Base-by-base conservation (phyloP, 768 basidiomycete genomes). In the Agrocybe chaxingu region DNA sequence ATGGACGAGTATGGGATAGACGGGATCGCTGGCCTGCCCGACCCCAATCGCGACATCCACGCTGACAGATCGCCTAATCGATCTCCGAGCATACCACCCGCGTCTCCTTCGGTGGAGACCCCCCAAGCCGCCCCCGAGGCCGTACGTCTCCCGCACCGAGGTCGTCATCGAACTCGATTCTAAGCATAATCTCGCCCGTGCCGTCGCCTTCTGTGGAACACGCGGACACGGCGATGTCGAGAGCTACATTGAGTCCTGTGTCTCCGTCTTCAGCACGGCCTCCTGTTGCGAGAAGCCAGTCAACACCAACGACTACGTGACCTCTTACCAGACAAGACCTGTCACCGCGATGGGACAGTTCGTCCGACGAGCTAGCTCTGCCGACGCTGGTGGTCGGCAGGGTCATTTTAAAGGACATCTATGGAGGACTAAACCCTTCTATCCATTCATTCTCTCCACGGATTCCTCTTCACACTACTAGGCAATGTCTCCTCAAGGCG, bases 1-100 rank as follows among this genome's bases (percentile, higher is more conserved):
- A 66, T 92, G 40, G 88, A 89, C 47, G 85, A 83, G 33, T 82
- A 75, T 56, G 74, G 74, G 3, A 48, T 76, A 46, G 80, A 80
- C 9, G 54, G 62, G 18, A 55, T 70, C 8, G 31, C 56, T n/a
- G 56, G 52, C 37, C 46, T 49, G 18, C 47, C 40, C 29, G 57
- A 60, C 36, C 52, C 43, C 40, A 54, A 34, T 46, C 13, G 43
- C 55, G 13, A 13, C 18, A 37, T 30, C 16, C 39, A 38, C 39
- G 33, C 47, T 40, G 50, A 48, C 32, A 42, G 47, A 10, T 51
- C 55, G 35, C 50, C 51, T 1, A 50, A 54, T 11, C 52, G 51
- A 10, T 59, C 62, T 11, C 57, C 62, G 1, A 57, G 38, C 46
- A 59, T 57, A 50, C 57, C 58, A 36, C 32, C 52, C 4, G 51